These are phyloP conservation scores for Lachnellula subtilissima DNA, from an alignment of 2,329 filamentous ascomycete species.

Conservation along the genomic window DNA sequence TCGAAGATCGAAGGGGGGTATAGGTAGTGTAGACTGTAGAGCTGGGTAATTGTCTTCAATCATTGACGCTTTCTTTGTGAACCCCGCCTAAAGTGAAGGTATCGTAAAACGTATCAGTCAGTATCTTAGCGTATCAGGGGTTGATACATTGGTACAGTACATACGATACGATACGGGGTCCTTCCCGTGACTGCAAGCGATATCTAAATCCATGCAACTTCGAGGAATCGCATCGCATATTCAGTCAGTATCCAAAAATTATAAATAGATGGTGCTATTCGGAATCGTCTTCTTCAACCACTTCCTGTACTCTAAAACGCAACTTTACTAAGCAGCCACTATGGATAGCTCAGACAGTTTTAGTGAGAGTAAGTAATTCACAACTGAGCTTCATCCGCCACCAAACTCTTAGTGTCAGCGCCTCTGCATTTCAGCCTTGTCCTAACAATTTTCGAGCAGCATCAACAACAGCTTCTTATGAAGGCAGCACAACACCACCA, in stretches of 20 bases:
- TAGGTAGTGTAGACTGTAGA: neutral
- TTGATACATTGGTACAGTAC: neutral
- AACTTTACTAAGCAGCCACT: neutral
- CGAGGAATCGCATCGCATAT: no score
- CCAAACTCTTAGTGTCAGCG: constrained; percentile 1
- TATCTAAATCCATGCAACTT: no score
- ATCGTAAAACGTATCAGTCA: neutral
- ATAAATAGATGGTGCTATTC: no score
- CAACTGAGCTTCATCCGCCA: neutral
- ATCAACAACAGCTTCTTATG: constrained; percentile 16
- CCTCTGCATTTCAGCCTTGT: constrained; percentile 8
- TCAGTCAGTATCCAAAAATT: no score
- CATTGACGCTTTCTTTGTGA: no score
- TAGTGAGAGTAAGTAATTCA: constrained; percentile 9
- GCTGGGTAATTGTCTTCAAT: neutral
- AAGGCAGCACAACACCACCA: constrained; percentile 29
- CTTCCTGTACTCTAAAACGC: neutral
- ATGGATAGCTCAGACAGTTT: constrained; percentile 6
- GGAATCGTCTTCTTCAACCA: neutral
- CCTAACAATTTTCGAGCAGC: constrained; percentile 13
- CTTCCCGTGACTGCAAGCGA: no score
- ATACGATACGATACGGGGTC: no score
- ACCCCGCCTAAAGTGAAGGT: no score
- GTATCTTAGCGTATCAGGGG: neutral
- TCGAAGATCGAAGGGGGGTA: neutral